Evolutionary conservation across 1,284 basidiomycete genomes (phyloP).

Genomic region (Fomitopsis schrenkii): DNA sequence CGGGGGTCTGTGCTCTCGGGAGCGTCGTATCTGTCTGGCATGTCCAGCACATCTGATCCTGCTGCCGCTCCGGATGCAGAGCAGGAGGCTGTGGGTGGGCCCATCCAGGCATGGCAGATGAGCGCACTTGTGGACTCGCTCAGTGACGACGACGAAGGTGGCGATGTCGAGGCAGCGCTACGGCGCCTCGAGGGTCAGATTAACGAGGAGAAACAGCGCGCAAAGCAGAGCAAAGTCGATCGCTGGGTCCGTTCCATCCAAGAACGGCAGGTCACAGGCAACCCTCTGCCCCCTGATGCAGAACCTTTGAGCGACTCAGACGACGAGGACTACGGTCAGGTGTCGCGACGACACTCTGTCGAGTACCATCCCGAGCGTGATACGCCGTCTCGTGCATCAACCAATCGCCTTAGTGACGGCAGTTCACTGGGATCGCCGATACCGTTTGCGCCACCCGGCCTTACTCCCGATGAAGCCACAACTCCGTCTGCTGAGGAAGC

Average conservation of each 20-base stretch:
- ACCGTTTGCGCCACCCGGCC: neutral
- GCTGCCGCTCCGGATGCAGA: slow-evolving; percentile 28
- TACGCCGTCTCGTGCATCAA: neutral
- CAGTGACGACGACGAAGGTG: slow-evolving; percentile 68
- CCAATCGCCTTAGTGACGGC: neutral
- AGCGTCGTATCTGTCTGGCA: slow-evolving; percentile 22
- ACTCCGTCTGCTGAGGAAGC: neutral
- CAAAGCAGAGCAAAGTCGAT: slow-evolving; percentile 75
- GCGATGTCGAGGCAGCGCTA: slow-evolving; percentile 79
- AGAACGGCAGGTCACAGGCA: slow-evolving; percentile 49
- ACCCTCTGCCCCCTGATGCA: slow-evolving; percentile 58
- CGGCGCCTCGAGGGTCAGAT: slow-evolving; percentile 80
- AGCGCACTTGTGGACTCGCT: slow-evolving; percentile 75
- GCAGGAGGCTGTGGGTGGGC: slow-evolving; percentile 32
- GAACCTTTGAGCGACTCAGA: slow-evolving; percentile 47
- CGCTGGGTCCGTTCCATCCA: slow-evolving; percentile 75
- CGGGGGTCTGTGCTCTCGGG: slow-evolving; percentile 48
- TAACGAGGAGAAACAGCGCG: slow-evolving; percentile 61
- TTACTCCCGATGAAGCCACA: neutral
- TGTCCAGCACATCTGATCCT: slow-evolving; percentile 36
- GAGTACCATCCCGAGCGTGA: neutral
- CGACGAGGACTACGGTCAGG: slow-evolving; percentile 24
- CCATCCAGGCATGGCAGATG: slow-evolving; percentile 73
- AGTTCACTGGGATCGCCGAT: neutral
- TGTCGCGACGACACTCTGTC: neutral